Base-by-base conservation (phyloP, 495 filamentous ascomycete species). In the Penicillium ucsense region DNA sequence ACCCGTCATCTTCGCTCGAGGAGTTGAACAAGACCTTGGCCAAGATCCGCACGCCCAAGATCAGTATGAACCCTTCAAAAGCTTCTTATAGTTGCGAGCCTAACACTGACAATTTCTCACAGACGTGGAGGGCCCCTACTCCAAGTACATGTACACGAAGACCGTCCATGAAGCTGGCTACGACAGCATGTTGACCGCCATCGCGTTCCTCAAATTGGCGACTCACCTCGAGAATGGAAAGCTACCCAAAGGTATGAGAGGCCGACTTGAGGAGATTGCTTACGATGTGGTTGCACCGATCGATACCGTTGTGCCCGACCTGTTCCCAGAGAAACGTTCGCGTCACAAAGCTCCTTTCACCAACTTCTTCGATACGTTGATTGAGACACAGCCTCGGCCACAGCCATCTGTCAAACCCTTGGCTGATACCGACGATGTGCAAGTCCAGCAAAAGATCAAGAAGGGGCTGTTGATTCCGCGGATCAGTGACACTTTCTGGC, bases 121-220 rank as follows among this genome's bases (percentile, higher is more conserved):
- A 66, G 66, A 39, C 6, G 46, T 68, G 30, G 56, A 79, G 30
- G 40, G 52, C 7, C 43, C 68, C 11, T 70, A 78, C 53, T 47
- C 49, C 0, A 80, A 81, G 55, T 81, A 83, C 50, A 37, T 63
- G 11, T 55, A 49, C 12, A 55, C 51, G 8, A 58, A 62, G 10
- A 57, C 63, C 27, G 65, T 66, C 32, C 86, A 89, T 43, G 78
- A 88, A 59, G 86, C 85, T 11, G 86, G 85, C 9, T 88, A 74
- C 51, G 85, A 89, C 56, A 88, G 84, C 61, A 76, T 75, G 50
- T 73, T 86, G 53, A 83, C 85, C 0, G 84, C 84, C 0, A 70
- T 77, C 34, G 69, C 85, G 9, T 80, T 84, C 52, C 65, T 86
- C 48, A 81, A 77, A 39, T 64, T 85, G 10, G 72, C 81, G 1